Percentiles rank a stretch among this genome's conserved stretches.
Evolutionary conservation across 768 basidiomycete species (phyloP).

Genomic region (Auriscalpium orientale): DNA sequence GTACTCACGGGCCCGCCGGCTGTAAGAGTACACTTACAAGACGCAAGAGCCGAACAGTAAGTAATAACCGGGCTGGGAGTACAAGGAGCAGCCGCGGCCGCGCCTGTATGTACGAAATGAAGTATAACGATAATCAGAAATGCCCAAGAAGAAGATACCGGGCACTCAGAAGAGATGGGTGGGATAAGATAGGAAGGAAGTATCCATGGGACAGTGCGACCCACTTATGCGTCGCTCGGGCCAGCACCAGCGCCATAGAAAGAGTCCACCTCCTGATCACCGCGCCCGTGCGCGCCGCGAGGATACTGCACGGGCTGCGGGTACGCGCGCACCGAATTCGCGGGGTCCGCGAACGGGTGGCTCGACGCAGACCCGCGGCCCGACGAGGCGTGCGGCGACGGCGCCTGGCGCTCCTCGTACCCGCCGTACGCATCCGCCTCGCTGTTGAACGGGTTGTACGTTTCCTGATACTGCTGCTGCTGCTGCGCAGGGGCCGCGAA

Average conservation of each 20-base stretch:
- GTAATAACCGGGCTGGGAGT: too few relatives aligned
- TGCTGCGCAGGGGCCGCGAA: neutral
- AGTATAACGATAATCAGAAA: too few relatives aligned
- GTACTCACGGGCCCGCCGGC: too few relatives aligned
- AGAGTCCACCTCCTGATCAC: slow-evolving; percentile 3
- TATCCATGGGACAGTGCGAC: neutral
- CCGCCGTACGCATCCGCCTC: neutral
- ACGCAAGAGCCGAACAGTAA: too few relatives aligned
- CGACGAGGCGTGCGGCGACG: neutral
- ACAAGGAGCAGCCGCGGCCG: too few relatives aligned
- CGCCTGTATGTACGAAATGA: too few relatives aligned
- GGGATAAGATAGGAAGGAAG: neutral
- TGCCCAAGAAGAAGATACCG: too few relatives aligned
- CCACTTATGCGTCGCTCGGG: neutral
- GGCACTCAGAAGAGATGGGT: too few relatives aligned
- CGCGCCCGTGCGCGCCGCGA: neutral
- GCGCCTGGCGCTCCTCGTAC: neutral
- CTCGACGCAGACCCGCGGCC: neutral
- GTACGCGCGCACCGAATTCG: neutral
- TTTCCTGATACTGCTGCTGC: neutral
- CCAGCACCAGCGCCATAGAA: slow-evolving; percentile 8
- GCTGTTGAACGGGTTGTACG: neutral
- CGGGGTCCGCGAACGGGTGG: slow-evolving; percentile 11
- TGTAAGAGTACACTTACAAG: too few relatives aligned
- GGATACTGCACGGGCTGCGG: neutral